Base-by-base conservation (phyloP, 2,329 filamentous ascomycete genomes). In the Thermothelomyces thermophilus region DNA sequence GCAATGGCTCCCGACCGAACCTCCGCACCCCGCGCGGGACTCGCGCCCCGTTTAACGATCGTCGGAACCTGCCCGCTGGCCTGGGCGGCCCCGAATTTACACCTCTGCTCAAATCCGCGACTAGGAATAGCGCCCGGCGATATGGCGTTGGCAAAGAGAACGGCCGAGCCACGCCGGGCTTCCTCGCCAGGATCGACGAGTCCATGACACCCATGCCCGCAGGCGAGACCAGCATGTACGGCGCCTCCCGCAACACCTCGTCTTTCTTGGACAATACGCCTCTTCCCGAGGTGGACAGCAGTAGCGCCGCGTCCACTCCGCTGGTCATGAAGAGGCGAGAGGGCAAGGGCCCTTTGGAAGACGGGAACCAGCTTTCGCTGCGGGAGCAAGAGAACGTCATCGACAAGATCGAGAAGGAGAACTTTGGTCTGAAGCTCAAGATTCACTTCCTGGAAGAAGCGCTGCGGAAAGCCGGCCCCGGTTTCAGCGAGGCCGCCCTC, bases 371-470 rank as follows among this genome's bases (percentile, higher is more conserved):
- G 63, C 77, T 96, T 59, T 95, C 93, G 1, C 70, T 98, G 51
- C 84, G 90, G 54, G 93, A 98, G 64, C 93, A 98, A 67, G 93
- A 97, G 68, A 90, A 89, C 59, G 86, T 93, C 58, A 91, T 98
- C 60, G 88, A 96, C 70, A 87, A 87, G 63, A 91, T 98, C 60
- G 90, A 96, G 64, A 98, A 98, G 72, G 93, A 97, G 64, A 98
- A 98, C 64, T 98, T 97, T 64, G 89, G 89, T 20, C 75, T 98
- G 47, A 97, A 97, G 68, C 78, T 97, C 60, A 96, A 95, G 68
- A 95, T 97, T 46, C 90, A 97, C 67, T 98, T 95, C 66, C 77
- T 98, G 49, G 90, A 98, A 66, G 89, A 97, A 60, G 87, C 88
- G 13, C 71, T 98, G 43, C 81, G 84, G 46, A 95, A 94, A 66